Conservation (phyloP, 2,329 filamentous ascomycete genomes). For the Xylaria sp. region DNA sequence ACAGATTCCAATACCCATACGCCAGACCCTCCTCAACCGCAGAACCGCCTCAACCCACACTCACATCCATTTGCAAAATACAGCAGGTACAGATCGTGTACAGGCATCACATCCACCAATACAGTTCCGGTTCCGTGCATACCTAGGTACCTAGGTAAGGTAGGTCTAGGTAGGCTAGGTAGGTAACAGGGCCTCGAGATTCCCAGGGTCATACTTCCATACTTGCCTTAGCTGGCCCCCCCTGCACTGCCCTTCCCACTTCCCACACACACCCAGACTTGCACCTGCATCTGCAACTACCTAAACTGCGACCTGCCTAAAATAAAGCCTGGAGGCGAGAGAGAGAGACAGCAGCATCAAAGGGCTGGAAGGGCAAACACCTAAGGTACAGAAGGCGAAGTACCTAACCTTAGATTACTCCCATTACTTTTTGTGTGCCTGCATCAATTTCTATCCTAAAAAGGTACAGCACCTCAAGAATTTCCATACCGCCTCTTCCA, state of each 20-base stretch:
- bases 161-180: too few species aligned
- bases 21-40: not conserved
- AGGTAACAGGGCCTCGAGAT: too few species aligned
- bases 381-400: not conserved
- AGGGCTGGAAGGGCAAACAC: not conserved
- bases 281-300: too few species aligned
- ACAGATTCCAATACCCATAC: not conserved
- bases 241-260: not conserved
- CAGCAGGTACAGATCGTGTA: too few species aligned
- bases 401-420: not conserved
- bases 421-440: not conserved
- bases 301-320: too few species aligned
- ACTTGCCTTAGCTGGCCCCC: not conserved
- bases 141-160: too few species aligned
- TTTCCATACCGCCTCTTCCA: not conserved
- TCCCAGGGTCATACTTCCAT: not conserved
- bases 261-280: too few species aligned
- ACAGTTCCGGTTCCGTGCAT: too few species aligned
- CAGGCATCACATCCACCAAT: not conserved
- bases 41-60: too few species aligned
- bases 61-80: too few species aligned
- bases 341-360: not conserved
- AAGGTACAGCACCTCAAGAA: not conserved
- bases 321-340: too few species aligned
- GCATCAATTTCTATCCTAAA: not conserved